Base-by-base conservation (phyloP, 495 filamentous ascomycete genomes). In the Hyaloscypha finlandica region DNA sequence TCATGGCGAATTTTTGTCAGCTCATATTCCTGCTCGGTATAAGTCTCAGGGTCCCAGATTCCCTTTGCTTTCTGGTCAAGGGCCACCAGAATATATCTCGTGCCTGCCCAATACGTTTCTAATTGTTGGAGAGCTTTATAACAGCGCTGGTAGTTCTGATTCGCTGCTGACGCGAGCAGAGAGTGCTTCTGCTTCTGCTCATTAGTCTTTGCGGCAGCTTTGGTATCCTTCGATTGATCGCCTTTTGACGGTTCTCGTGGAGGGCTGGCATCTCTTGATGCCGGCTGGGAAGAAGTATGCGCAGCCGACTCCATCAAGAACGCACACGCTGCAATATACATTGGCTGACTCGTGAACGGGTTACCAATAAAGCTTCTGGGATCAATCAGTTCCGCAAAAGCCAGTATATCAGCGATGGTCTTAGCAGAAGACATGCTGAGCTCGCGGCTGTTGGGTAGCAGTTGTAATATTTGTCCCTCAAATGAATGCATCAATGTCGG, bases 31-130 rank as follows among this genome's bases (percentile, higher is more conserved):
- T 93, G 91, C 32, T 79, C 83, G 0, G 89, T 91, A 70, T 89
- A 94, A 1, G 92, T 85, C 61, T 94, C 84, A 14, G 90, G 92
- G 73, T 96, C 90, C 68, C 88, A 89, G 59, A 92, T 90, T 19
- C 92, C 92, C 71, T 92, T 91, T 16, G 90, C 88, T 74, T 93
- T 94, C 70, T 94, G 91, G 73, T 96, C 90, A n/a, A 96, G 77
- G 2, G 91, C 90, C 2, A 89, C 92, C 22, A 96, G 78, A 45
- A 96, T 96, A 75, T 96, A 96, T 59, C 87, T 85, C n/a, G 91
- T 89, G 2, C 92, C 92, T 62, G 88, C 88, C 92, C 92, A 96
- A 73, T 93, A 93, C 3, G 84, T 81, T 63, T 93, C 86, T 35
- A 94, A 78, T 59, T 90, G 85, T 70, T 91, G 86, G 22, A 96